These are phyloP conservation scores for Geotrichum citri-aurantii DNA, from an alignment of 1,139 yeast species.

Conservation along the genomic window DNA sequence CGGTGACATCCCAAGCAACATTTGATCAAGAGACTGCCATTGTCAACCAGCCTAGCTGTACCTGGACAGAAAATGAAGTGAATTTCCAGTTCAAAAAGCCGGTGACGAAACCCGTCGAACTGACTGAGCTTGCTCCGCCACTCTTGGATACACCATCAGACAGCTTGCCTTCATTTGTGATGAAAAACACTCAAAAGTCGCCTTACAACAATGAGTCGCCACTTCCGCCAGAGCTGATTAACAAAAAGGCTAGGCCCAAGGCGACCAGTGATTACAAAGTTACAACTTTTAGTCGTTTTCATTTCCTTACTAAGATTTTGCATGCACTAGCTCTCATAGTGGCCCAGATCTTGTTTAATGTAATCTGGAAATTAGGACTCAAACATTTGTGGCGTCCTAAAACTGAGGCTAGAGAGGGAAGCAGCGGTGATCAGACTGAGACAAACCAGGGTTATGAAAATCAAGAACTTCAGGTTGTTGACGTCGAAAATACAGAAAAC, in stretches of 20 bases:
- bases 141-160: slow-evolving; percentile 6
- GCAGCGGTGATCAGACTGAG: background rate
- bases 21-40: slow-evolving; percentile 55
- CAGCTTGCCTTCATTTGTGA: background rate
- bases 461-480: background rate
- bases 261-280: background rate
- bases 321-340: slow-evolving; percentile 7
- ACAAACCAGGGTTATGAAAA: background rate
- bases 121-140: slow-evolving; percentile 4
- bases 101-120: background rate
- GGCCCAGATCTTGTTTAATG: slow-evolving; percentile 3
- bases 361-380: slow-evolving; percentile 9
- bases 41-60: slow-evolving; percentile 46
- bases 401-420: background rate
- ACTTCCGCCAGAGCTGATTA: slow-evolving; percentile 12
- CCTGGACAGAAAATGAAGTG: slow-evolving; percentile 49
- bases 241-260: background rate
- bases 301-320: slow-evolving; percentile 6
- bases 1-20: slow-evolving; percentile 61
- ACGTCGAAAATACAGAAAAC: slow-evolving; percentile 9
- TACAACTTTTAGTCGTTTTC: slow-evolving; percentile 6
- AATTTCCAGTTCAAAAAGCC: background rate
- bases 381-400: slow-evolving; percentile 7
- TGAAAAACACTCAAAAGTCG: background rate
- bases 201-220: slow-evolving; percentile 14